These are phyloP conservation scores for Cercospora zeina DNA, from an alignment of 2,329 filamentous ascomycete species.

Conservation along the genomic window DNA sequence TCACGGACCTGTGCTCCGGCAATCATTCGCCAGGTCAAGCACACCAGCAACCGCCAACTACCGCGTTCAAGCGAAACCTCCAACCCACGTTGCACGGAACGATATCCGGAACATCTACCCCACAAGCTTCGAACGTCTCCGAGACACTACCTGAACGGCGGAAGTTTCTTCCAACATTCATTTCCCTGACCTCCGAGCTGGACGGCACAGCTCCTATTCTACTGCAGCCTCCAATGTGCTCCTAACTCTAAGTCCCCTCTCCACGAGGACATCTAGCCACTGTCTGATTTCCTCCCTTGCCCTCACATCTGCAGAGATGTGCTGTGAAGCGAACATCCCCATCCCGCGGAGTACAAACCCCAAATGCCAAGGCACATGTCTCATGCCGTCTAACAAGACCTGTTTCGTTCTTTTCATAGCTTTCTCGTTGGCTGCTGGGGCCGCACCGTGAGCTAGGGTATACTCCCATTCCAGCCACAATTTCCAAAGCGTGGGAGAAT, in stretches of 20 bases:
- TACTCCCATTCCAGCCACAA: constrained; percentile 37
- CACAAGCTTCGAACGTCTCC: too few species aligned
- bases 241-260: constrained; percentile 60
- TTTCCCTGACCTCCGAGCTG: neutral
- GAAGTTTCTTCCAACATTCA: neutral
- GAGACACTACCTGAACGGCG: too few species aligned
- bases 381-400: constrained; percentile 58
- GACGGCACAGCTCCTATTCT: neutral
- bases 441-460: constrained; percentile 12
- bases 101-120: too few species aligned
- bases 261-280: constrained; percentile 58
- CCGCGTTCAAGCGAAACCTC: neutral
- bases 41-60: neutral
- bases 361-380: constrained; percentile 64
- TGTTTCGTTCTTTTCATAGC: constrained; percentile 49
- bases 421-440: constrained; percentile 31
- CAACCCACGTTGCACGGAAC: neutral
- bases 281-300: constrained; percentile 50
- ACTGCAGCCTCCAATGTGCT: neutral
- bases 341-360: constrained; percentile 60
- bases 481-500: constrained; percentile 35
- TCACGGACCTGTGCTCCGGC: too few species aligned
- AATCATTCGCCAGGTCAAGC: neutral
- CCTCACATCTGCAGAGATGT: neutral
- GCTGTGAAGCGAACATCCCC: constrained; percentile 34